phyloP scores from a whole-genome alignment of 169 alveolate genomes.

The Plasmodium ovale region DNA sequence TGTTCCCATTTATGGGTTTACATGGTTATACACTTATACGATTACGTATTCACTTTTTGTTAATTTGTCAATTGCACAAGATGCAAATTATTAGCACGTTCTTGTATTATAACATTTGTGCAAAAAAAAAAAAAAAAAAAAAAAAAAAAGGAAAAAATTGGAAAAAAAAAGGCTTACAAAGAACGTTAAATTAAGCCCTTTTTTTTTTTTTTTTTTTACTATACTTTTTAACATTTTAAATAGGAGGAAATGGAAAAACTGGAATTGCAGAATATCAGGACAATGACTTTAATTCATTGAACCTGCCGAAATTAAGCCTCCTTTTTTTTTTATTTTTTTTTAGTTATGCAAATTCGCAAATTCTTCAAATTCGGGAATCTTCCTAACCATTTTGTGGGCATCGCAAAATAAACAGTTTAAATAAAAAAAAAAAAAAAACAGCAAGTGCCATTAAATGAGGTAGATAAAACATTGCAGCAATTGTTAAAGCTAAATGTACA shows the following conservation, averaged over 20 bases:
- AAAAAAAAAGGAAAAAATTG: too few relatives aligned
- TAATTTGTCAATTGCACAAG: conserved; percentile 6
- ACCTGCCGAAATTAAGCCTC: too few relatives aligned
- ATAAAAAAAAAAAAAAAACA: neutral
- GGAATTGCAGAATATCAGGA: too few relatives aligned
- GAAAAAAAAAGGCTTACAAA: conserved; percentile 8
- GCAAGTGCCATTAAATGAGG: neutral
- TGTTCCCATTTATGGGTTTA: neutral
- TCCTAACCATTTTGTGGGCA: neutral
- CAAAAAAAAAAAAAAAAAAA: conserved; percentile 54
- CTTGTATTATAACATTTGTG: conserved; percentile 9
- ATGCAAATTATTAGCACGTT: neutral
- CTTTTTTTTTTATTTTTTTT: conserved; percentile 7
- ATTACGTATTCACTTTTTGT: conserved; percentile 21
- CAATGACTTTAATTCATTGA: too few relatives aligned
- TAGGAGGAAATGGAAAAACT: too few relatives aligned
- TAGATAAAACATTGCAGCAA: neutral
- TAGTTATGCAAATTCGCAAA: neutral
- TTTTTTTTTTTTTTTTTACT: neutral
- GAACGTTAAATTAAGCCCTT: neutral
- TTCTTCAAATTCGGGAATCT: neutral
- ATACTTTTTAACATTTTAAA: too few relatives aligned
- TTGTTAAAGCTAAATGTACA: neutral
- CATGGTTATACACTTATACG: neutral
- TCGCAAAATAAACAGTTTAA: neutral